phyloP scores from a whole-genome alignment of 2,329 filamentous ascomycete genomes.

The Leptographium procerum region DNA sequence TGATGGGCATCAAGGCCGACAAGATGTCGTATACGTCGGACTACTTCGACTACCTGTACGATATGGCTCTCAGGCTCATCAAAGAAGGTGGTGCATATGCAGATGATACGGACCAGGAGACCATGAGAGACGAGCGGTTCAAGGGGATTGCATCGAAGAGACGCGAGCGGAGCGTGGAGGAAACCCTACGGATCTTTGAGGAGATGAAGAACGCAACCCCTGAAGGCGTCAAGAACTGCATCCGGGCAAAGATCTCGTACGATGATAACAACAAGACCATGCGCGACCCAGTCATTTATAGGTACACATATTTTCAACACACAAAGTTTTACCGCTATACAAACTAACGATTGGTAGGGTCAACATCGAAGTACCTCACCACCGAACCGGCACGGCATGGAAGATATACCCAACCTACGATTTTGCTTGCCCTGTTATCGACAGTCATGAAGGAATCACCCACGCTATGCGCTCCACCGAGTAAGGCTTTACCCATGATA shows the following conservation, averaged over 20 bases:
- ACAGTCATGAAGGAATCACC: slow-evolving; percentile 70
- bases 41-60: slow-evolving; percentile 87
- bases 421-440: slow-evolving; percentile 73
- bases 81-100: slow-evolving; percentile 82
- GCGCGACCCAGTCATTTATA: slow-evolving; percentile 94
- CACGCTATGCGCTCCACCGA: slow-evolving; percentile 76
- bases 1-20: slow-evolving; percentile 89
- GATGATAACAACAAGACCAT: slow-evolving; percentile 93
- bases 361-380: slow-evolving; percentile 57
- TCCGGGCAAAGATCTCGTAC: slow-evolving; percentile 85
- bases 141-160: slow-evolving; percentile 72
- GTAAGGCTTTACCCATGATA: slow-evolving; percentile 12
- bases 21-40: slow-evolving; percentile 82
- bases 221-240: slow-evolving; percentile 75
- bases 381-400: slow-evolving; percentile 69
- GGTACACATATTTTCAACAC: slow-evolving; percentile 37
- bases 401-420: slow-evolving; percentile 86
- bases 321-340: too few species aligned
- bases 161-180: slow-evolving; percentile 67
- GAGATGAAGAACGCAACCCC: slow-evolving; percentile 73
- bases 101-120: slow-evolving; percentile 84
- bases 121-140: slow-evolving; percentile 76
- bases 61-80: slow-evolving; percentile 75
- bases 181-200: slow-evolving; percentile 76
- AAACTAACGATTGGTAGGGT: neutral